Conservation (phyloP, 441 rosid genomes). For the Syzygium syzygioides region DNA sequence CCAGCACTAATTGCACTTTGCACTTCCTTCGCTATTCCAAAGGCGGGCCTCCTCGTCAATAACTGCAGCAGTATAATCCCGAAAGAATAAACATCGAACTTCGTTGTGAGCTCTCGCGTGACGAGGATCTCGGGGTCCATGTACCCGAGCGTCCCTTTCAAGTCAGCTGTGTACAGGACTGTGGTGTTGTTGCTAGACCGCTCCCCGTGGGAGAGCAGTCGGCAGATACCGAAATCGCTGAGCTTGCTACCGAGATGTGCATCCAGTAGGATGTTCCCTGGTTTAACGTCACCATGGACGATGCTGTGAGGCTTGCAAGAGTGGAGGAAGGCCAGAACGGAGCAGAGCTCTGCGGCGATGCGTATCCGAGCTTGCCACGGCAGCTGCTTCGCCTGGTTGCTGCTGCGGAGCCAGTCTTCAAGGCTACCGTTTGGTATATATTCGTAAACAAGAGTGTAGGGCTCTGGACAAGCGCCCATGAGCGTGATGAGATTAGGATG, state of each 20-base stretch:
- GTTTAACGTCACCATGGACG: constrained; percentile 88
- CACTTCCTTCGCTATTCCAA: constrained; percentile 64
- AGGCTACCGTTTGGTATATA: constrained; percentile 81
- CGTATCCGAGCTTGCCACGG: constrained; percentile 78
- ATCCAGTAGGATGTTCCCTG: constrained; percentile 80
- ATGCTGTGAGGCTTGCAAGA: constrained; percentile 66
- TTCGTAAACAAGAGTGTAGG: constrained; percentile 79
- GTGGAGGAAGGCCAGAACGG: constrained; percentile 84
- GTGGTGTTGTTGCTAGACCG: constrained; percentile 30
- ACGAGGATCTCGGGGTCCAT: constrained; percentile 78
- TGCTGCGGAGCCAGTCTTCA: constrained; percentile 80
- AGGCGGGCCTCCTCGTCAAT: constrained; percentile 67
- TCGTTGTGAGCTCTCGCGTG: constrained; percentile 68
- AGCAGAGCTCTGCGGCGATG: constrained; percentile 72
- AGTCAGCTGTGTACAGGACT: constrained; percentile 38
- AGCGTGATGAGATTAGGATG: constrained; percentile 90
- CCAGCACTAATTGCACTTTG: constrained; percentile 52
- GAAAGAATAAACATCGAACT: constrained; percentile 85
- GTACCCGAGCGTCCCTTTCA: constrained; percentile 63
- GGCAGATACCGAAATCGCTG: constrained; percentile 75
- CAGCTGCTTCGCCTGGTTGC: constrained; percentile 62
- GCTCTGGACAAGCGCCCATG: constrained; percentile 88
- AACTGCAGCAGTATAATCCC: constrained; percentile 69
- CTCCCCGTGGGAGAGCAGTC: constrained; percentile 30
- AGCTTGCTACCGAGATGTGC: constrained; percentile 67